Percentiles rank a stretch among this genome's conserved stretches.
Evolutionary conservation across 2,329 filamentous ascomycete species (phyloP).

Genomic region (Paecilomyces formosus): DNA sequence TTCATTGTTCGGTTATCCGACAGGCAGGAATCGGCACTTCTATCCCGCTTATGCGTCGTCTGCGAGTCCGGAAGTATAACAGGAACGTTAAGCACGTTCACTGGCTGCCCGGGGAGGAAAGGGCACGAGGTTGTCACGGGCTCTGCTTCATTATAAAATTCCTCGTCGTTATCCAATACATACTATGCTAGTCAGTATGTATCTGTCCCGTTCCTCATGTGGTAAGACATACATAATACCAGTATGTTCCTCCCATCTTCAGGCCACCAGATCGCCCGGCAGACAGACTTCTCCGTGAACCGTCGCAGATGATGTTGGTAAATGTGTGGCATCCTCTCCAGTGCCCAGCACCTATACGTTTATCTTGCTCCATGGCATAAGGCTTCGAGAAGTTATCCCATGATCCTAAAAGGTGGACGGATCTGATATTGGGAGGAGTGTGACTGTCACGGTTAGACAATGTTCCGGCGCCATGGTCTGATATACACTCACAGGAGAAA

Average conservation of each 20-base stretch:
- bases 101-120: conserved; percentile 75
- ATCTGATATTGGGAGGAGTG: conserved; percentile 37
- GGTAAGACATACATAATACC: conserved; percentile 71
- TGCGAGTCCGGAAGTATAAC: conserved; percentile 49
- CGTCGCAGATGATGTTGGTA: conserved; percentile 76
- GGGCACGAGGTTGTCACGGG: conserved; percentile 75
- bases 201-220: conserved; percentile 1
- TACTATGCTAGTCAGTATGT: conserved; percentile 52
- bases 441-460: conserved; percentile 18
- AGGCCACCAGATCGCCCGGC: conserved; percentile 66
- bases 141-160: conserved; percentile 65
- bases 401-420: conserved; percentile 77
- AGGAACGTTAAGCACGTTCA: conserved; percentile 80
- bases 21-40: conserved; percentile 54
- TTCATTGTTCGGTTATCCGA: conserved; percentile 67
- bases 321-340: conserved; percentile 88
- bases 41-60: conserved; percentile 52
- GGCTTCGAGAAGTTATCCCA: conserved; percentile 87
- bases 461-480: neutral
- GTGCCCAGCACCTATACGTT: conserved; percentile 62
- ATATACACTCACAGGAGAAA: conserved; percentile 10
- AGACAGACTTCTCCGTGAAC: conserved; percentile 46
- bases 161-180: conserved; percentile 68
- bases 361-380: conserved; percentile 76
- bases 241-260: conserved; percentile 89